phyloP scores from a whole-genome alignment of 1,284 basidiomycete species.

The Rhodotorula sp. region DNA sequence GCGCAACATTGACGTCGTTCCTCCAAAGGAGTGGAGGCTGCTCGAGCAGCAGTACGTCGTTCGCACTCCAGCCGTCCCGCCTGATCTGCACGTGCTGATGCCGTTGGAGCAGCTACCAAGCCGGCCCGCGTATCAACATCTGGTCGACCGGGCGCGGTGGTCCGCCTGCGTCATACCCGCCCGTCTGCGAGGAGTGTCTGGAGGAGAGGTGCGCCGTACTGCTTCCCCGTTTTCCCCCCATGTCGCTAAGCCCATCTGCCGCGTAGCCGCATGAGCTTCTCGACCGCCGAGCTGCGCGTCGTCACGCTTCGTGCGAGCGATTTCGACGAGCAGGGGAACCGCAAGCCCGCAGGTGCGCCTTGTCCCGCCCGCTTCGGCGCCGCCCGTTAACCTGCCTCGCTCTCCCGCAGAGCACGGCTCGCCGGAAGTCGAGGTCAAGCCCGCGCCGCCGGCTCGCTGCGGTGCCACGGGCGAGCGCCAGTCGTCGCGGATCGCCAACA shows the following conservation, averaged over 20 bases:
- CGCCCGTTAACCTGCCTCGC: not conserved
- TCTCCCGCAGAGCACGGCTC: not conserved
- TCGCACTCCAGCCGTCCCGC: too few relatives aligned
- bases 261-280: slow-evolving; percentile 30
- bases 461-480: not conserved
- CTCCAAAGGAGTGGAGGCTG: slow-evolving; percentile 64
- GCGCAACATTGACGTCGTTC: slow-evolving; percentile 60
- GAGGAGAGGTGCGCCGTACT: slow-evolving; percentile 17
- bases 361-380: not conserved
- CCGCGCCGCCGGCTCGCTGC: not conserved
- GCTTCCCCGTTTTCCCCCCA: too few relatives aligned
- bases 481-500: slow-evolving; percentile 22
- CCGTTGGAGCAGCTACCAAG: slow-evolving; percentile 23
- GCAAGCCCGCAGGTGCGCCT: slow-evolving; percentile 8
- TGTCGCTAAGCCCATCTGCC: not conserved
- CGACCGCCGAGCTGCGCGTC: slow-evolving; percentile 17
- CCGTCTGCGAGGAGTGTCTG: slow-evolving; percentile 24
- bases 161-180: not conserved
- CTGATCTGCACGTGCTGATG: too few relatives aligned
- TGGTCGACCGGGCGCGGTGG: slow-evolving; percentile 9
- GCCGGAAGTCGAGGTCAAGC: not conserved
- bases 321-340: slow-evolving; percentile 23
- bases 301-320: slow-evolving; percentile 13
- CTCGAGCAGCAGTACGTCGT: slow-evolving; percentile 59
- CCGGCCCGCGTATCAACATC: slow-evolving; percentile 28